Evolutionary conservation across 108 stramenopile species (phyloP).

Genomic region (Ochromonas danica): DNA sequence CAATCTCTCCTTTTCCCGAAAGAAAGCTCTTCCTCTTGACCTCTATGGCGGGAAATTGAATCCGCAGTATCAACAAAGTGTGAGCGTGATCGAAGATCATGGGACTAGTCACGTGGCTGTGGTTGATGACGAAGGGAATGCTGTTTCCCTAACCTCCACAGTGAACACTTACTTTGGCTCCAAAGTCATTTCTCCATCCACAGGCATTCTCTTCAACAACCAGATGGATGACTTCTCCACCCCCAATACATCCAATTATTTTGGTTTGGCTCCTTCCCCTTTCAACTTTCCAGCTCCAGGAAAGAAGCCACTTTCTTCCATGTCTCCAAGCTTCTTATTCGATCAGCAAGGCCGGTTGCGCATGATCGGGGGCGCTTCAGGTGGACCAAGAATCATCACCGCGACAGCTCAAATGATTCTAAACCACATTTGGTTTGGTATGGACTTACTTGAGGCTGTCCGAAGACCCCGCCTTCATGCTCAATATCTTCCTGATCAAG

Average conservation of each 20-base stretch:
- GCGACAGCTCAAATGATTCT: conserved; percentile 67
- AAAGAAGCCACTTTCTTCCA: conserved; percentile 72
- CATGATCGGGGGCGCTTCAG: conserved; percentile 65
- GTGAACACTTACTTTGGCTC: conserved; percentile 67
- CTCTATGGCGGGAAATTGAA: conserved; percentile 17
- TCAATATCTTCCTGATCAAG: conserved; percentile 69
- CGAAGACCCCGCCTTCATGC: conserved; percentile 68
- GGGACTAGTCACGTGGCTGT: conserved; percentile 73
- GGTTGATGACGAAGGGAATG: conserved; percentile 70
- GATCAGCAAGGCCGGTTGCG: not conserved
- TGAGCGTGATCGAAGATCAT: conserved; percentile 60
- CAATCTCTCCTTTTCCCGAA: not conserved
- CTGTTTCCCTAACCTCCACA: conserved; percentile 68
- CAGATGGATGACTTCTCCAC: conserved; percentile 67
- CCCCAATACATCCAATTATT: conserved; percentile 64
- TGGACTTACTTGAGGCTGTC: conserved; percentile 64
- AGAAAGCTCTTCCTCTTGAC: not conserved
- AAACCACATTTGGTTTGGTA: conserved; percentile 61
- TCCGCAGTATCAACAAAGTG: not conserved
- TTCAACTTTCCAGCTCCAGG: conserved; percentile 67
- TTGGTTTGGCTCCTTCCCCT: conserved; percentile 65
- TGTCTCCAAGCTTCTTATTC: conserved; percentile 76
- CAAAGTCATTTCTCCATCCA: conserved; percentile 61
- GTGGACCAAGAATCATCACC: conserved; percentile 79
- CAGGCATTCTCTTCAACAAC: conserved; percentile 73